phyloP scores from a whole-genome alignment of 495 filamentous ascomycete species.

The Neurospora hispaniola region DNA sequence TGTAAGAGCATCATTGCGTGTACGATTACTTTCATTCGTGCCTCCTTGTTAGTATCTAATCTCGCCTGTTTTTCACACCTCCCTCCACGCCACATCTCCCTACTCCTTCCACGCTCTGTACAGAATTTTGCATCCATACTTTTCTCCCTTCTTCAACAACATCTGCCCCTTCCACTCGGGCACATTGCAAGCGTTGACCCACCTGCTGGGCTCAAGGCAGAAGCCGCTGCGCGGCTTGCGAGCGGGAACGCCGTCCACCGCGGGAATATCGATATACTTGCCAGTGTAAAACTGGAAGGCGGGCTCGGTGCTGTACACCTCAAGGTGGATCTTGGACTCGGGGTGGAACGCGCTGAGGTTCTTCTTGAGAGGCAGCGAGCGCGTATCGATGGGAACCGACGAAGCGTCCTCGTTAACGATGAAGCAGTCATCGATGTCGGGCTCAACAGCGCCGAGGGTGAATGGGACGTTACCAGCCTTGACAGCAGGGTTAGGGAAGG shows the following conservation, averaged over 20 bases:
- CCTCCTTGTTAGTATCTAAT: background rate
- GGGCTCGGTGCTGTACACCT: slow-evolving; percentile 81
- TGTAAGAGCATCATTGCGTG: background rate
- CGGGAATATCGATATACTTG: slow-evolving; percentile 68
- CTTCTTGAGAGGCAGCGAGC: slow-evolving; percentile 47
- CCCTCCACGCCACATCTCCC: background rate
- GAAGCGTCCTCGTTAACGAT: slow-evolving; percentile 53
- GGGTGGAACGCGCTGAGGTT: slow-evolving; percentile 62
- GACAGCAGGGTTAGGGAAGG: slow-evolving; percentile 43
- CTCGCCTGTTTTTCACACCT: background rate
- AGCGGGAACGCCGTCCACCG: slow-evolving; percentile 51
- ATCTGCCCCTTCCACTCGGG: slow-evolving; percentile 69
- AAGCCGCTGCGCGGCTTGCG: slow-evolving; percentile 62
- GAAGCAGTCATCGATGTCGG: slow-evolving; percentile 87
- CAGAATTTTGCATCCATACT: slow-evolving; percentile 66
- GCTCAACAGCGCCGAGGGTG: slow-evolving; percentile 51
- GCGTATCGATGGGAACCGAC: slow-evolving; percentile 65
- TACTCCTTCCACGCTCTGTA: slow-evolving; percentile 71
- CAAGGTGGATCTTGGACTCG: slow-evolving; percentile 61
- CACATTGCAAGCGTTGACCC: slow-evolving; percentile 77
- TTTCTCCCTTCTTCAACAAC: slow-evolving; percentile 65
- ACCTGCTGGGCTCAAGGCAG: slow-evolving; percentile 84
- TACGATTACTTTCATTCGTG: background rate
- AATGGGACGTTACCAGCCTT: slow-evolving; percentile 59
- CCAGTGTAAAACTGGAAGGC: slow-evolving; percentile 97